Base-by-base conservation (phyloP, 192 early-diverging fungal genomes). In the Coemansia sp. region DNA sequence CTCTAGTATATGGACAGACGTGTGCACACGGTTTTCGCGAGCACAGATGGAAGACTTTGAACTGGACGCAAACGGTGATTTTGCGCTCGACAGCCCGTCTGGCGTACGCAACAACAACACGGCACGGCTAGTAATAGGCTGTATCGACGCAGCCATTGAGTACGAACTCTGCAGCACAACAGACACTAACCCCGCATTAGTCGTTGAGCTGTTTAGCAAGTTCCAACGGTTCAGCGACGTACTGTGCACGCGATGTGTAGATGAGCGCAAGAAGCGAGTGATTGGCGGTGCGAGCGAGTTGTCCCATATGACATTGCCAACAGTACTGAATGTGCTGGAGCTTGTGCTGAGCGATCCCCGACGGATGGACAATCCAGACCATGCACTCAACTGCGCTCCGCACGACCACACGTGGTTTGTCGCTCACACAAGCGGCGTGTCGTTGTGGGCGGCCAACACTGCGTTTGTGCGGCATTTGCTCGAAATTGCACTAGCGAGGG, bases 1-100 rank as follows among this genome's bases (percentile, higher is more conserved):
- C 2, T 6, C 8, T 14, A n/a, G 40, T 3, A 48, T 63, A 5
- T 40, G 81, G 56, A 18, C 51, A 5, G 71, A 65, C 21, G 46
- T 87, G 21, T 61, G 81, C 15, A 44, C 64, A 5, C 67, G 84
- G 10, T 67, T 90, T 20, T 52, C 83, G 7, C 72, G 76, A 10
- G 73, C 82, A 0, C 84, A 86, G 40, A 61, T 88, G n/a, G 84
- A 84, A 34, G 88, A 91, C 54, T 91, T 84, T 68, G 84, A 79
- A 55, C 63, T 91, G 4, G 84, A 90, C 17, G 81, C 82, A 15
- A 67, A 83, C 0, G 82, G 88, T n/a, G 86, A 88, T 49, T 90
- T 84, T 42, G 79, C 83, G 46, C 81, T 84, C 38, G 64, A 55
- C 3, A 79, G 67, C 21, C 76, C 75, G 49, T 75, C 63, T 2